A percentile compares a stretch with the other conserved stretches of the same genome.
Evolutionary conservation across 345 rosid genomes (phyloP).

Genomic region (Gossypium raimondii): DNA sequence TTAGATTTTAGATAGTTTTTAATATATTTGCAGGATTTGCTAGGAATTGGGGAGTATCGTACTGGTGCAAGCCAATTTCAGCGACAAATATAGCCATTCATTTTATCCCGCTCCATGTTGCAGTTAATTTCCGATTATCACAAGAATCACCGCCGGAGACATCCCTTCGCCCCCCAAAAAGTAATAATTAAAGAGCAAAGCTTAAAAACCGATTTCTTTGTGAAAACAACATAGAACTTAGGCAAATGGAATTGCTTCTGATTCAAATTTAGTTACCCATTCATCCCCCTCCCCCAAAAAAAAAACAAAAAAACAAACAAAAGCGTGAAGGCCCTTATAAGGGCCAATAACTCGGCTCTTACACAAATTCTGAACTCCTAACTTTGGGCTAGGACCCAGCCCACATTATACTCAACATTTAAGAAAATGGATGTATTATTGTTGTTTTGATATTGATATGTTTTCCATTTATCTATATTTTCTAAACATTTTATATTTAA

Average conservation of each 20-base stretch:
- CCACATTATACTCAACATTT: not conserved
- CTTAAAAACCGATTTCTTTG: too few species aligned
- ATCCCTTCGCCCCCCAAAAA: too few species aligned
- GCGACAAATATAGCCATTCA: conserved; percentile 1
- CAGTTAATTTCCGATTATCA: not conserved
- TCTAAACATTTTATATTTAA: too few species aligned
- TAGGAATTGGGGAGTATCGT: conserved; percentile 5
- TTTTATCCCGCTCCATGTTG: not conserved
- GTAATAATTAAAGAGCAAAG: too few species aligned
- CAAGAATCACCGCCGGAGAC: not conserved
- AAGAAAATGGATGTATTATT: too few species aligned
- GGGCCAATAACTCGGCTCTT: too few species aligned
- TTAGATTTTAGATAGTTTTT: not conserved
- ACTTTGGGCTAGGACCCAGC: not conserved
- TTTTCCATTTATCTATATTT: too few species aligned
- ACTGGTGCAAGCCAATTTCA: conserved; percentile 1
- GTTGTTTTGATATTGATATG: too few species aligned
- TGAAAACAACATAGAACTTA: too few species aligned
- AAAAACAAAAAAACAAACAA: too few species aligned
- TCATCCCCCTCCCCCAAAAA: too few species aligned
- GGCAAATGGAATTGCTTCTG: not conserved
- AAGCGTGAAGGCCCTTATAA: too few species aligned
- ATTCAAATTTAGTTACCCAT: not conserved
- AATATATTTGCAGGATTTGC: not conserved
- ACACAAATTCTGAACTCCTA: not conserved